These are phyloP conservation scores for Aspergillus panamensis DNA, from an alignment of 495 filamentous ascomycete genomes.

Conservation along the genomic window DNA sequence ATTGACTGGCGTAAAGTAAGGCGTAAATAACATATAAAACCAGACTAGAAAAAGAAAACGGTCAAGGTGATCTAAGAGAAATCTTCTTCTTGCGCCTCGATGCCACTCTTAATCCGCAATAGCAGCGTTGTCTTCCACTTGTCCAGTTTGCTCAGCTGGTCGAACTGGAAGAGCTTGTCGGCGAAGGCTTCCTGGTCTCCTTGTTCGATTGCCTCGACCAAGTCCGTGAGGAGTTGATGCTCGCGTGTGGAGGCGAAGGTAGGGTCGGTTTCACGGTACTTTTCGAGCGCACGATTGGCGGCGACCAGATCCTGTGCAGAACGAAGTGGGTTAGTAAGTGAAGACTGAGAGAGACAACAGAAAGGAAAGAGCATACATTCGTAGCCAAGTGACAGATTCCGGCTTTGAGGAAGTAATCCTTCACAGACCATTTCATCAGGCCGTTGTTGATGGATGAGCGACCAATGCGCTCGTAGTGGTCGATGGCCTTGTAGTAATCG, in stretches of 20 bases:
- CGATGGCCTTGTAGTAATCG: slow-evolving; percentile 77
- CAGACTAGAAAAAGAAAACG: slow-evolving; percentile 20
- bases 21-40: slow-evolving; percentile 1
- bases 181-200: slow-evolving; percentile 76
- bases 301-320: slow-evolving; percentile 61
- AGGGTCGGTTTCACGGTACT: slow-evolving; percentile 77
- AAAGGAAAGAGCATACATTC: slow-evolving; percentile 39
- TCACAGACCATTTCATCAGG: slow-evolving; percentile 85
- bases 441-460: slow-evolving; percentile 68
- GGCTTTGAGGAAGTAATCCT: slow-evolving; percentile 89
- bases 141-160: slow-evolving; percentile 86
- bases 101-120: slow-evolving; percentile 74
- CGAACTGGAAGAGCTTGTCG: slow-evolving; percentile 80
- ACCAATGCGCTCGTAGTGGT: slow-evolving; percentile 77
- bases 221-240: slow-evolving; percentile 71
- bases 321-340: background rate
- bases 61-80: slow-evolving; percentile 51
- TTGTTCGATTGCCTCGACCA: slow-evolving; percentile 64
- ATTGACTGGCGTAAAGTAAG: background rate
- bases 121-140: slow-evolving; percentile 93
- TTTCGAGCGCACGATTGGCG: slow-evolving; percentile 70
- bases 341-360: background rate
- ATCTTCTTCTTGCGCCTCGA: slow-evolving; percentile 73
- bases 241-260: slow-evolving; percentile 72
- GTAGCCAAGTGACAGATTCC: slow-evolving; percentile 78